Conservation (phyloP, 2,329 filamentous ascomycete species). For the Plectosphaerella plurivora region DNA sequence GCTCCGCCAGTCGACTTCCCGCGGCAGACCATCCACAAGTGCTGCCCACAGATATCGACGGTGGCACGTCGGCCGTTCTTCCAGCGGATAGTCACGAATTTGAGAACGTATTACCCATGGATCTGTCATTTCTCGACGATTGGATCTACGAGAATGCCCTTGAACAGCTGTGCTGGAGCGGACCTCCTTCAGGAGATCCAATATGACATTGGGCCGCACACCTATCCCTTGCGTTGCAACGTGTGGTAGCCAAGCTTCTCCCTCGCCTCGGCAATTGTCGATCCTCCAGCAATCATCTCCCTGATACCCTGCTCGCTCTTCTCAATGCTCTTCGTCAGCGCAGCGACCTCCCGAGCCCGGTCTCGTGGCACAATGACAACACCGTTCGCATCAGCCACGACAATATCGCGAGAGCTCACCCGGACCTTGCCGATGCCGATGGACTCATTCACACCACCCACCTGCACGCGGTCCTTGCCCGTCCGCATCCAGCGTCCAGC, state of each 20-base stretch:
- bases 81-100: no score
- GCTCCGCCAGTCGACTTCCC: no score
- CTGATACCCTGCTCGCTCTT: slow-evolving; percentile 11
- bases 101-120: no score
- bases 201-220: neutral
- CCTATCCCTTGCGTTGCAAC: slow-evolving; percentile 11
- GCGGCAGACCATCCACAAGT: no score
- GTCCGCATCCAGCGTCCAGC: slow-evolving; percentile 27
- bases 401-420: slow-evolving; percentile 21
- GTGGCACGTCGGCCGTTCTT: no score
- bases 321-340: slow-evolving; percentile 9
- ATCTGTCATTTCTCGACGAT: no score
- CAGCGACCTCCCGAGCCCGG: slow-evolving; percentile 12
- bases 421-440: slow-evolving; percentile 21
- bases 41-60: no score
- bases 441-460: slow-evolving; percentile 20
- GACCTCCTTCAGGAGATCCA: no score
- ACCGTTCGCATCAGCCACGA: slow-evolving; percentile 21
- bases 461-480: slow-evolving; percentile 24
- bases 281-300: slow-evolving; percentile 7
- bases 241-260: slow-evolving; percentile 13
- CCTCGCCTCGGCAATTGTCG: slow-evolving; percentile 10
- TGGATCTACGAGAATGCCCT: no score
- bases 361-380: slow-evolving; percentile 15
- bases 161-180: no score